Base-by-base conservation (phyloP, 1,284 basidiomycete genomes). In the Apiotrichum gamsii region DNA sequence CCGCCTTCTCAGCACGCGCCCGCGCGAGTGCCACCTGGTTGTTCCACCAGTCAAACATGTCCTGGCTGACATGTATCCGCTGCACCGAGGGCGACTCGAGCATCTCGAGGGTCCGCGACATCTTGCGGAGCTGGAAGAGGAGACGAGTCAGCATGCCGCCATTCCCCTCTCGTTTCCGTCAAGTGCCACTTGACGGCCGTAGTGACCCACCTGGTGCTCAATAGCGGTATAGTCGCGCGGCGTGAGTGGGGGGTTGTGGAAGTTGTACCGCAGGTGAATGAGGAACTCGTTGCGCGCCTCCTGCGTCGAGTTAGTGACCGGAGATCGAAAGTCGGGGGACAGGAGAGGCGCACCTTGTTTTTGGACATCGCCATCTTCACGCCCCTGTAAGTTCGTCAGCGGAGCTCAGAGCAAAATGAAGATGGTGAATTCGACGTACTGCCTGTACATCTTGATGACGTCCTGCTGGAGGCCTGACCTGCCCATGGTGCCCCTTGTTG, bases 21-120 rank as follows among this genome's bases (percentile, higher is more conserved):
- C 39, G 51, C 13, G 49, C 54, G 13, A 46, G 49, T 25, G 41
- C 39, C 11, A 69, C 48, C 45, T 67, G 58, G n/a, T 51, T 53
- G 8, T 47, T 43, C 72, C 72, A 74, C 72, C 72, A 74, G 8
- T 57, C 51, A 35, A 52, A 33, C 72, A 71, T 72, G 28, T 67
- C 69, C 8, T 43, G 29, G 32, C 61, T 65, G 6, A 70, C 60
- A 37, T 51, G 51, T 36, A 74, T 63, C 13, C 64, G 58, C 45
- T 59, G 58, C 3, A 72, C 68, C 16, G 56, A 60, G 5, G 61
- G 55, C 21, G 62, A 57, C 11, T 63, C 62, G 10, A 73, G 58
- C 61, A 69, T 69, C 29, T 73, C 72, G 16, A 74, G 51, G 5
- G 65, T 70, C 15, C 64, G 51, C 6, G 57, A 57, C 55, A 72